Conservation (phyloP, 495 filamentous ascomycete species). For the Aspergillus heteromorphus region DNA sequence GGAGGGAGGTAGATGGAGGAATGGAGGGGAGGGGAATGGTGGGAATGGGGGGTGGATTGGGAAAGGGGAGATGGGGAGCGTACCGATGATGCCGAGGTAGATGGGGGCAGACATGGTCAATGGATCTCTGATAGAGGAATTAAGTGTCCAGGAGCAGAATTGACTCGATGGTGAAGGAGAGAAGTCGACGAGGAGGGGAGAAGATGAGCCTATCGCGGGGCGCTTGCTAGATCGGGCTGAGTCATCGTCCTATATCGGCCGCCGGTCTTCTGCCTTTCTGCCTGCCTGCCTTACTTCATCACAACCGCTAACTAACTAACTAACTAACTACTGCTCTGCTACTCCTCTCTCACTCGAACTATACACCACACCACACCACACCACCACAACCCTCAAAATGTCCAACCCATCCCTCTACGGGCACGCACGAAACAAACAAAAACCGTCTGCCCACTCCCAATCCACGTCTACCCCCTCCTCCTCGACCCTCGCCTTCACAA, state of each 20-base stretch:
- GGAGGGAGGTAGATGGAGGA: slow-evolving; percentile 1
- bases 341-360: background rate
- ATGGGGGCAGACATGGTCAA: slow-evolving; percentile 36
- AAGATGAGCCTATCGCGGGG: slow-evolving; percentile 5
- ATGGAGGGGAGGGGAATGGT: background rate
- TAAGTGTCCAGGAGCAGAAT: background rate
- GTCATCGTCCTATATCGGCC: slow-evolving; percentile 9
- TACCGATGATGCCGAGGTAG: slow-evolving; percentile 46
- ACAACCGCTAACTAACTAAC: no score
- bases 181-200: background rate
- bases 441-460: slow-evolving; percentile 35
- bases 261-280: background rate
- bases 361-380: background rate
- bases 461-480: slow-evolving; percentile 59
- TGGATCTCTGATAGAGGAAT: background rate
- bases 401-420: slow-evolving; percentile 58
- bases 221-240: slow-evolving; percentile 9
- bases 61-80: no score
- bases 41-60: slow-evolving; percentile 2
- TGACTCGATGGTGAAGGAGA: background rate
- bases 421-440: slow-evolving; percentile 48
- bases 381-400: slow-evolving; percentile 5
- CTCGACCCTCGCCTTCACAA: slow-evolving; percentile 72
- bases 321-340: no score
- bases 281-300: background rate